Evolutionary conservation across 2,329 filamentous ascomycete species (phyloP).

Genomic region (Fusarium setosum): DNA sequence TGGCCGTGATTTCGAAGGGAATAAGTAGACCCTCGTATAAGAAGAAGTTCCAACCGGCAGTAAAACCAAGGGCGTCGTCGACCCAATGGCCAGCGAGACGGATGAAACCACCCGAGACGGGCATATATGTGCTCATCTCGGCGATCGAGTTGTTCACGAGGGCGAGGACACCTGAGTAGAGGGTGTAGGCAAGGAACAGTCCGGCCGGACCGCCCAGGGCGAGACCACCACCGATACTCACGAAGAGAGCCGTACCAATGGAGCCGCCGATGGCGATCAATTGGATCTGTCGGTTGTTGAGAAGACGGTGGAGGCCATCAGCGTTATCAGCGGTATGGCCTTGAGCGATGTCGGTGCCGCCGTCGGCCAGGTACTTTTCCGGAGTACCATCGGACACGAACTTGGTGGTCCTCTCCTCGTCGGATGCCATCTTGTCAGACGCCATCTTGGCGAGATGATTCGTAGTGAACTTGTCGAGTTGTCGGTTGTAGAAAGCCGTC

Average conservation of each 20-base stretch:
- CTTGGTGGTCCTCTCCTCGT: slow-evolving; percentile 44
- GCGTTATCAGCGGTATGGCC: slow-evolving; percentile 46
- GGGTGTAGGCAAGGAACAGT: slow-evolving; percentile 68
- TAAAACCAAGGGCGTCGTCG: slow-evolving; percentile 73
- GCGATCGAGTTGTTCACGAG: slow-evolving; percentile 74
- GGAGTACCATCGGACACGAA: slow-evolving; percentile 43
- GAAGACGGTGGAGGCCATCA: slow-evolving; percentile 57
- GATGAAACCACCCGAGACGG: slow-evolving; percentile 72
- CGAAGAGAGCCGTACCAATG: slow-evolving; percentile 69
- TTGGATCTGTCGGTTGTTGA: slow-evolving; percentile 67
- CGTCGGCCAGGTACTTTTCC: slow-evolving; percentile 33
- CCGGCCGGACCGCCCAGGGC: slow-evolving; percentile 57
- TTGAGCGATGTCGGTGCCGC: slow-evolving; percentile 39
- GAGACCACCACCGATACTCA: slow-evolving; percentile 69
- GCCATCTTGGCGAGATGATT: slow-evolving; percentile 8
- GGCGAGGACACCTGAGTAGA: slow-evolving; percentile 67
- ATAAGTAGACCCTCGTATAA: slow-evolving; percentile 57
- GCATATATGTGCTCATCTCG: slow-evolving; percentile 73
- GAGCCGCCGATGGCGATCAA: slow-evolving; percentile 69
- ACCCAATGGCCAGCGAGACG: slow-evolving; percentile 74
- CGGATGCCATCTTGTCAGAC: slow-evolving; percentile 37
- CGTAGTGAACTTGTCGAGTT: no score
- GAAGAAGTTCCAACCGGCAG: slow-evolving; percentile 58
- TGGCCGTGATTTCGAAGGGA: slow-evolving; percentile 56
- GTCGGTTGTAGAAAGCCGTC: slow-evolving; percentile 1